Evolutionary conservation across 2,329 filamentous ascomycete species (phyloP).

Genomic region (Aspergillus transmontanensis): DNA sequence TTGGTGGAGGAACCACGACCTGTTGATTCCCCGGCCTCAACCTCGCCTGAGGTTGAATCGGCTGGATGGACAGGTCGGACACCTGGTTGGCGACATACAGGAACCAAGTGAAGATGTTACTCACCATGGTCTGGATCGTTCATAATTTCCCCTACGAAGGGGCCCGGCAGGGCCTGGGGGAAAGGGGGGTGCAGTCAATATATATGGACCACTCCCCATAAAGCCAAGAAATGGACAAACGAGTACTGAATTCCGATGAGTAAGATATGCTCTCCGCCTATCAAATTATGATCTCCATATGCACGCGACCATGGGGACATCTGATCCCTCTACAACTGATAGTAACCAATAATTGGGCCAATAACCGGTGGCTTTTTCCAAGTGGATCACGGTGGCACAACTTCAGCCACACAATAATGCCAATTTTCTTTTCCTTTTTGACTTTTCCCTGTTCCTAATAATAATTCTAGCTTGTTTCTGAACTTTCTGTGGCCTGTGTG

Average conservation of each 20-base stretch:
- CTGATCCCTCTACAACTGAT: neutral
- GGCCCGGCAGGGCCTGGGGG: neutral
- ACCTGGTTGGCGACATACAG: slow-evolving; percentile 20
- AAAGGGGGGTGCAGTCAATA: neutral
- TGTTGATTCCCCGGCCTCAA: slow-evolving; percentile 17
- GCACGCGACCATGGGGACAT: neutral
- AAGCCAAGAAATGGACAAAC: neutral
- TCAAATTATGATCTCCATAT: neutral
- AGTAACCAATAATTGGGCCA: neutral
- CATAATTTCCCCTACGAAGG: neutral
- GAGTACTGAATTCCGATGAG: neutral
- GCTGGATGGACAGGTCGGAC: slow-evolving; percentile 18
- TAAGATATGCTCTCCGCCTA: neutral
- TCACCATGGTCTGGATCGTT: slow-evolving; percentile 16
- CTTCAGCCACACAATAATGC: neutral
- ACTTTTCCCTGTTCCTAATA: neutral
- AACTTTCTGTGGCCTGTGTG: neutral
- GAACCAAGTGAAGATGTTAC: slow-evolving; percentile 20
- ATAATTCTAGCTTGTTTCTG: neutral
- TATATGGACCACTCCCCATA: neutral
- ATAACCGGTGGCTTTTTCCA: neutral
- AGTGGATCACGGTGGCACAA: neutral
- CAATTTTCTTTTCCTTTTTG: neutral
- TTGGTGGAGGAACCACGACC: neutral
- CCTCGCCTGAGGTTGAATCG: slow-evolving; percentile 24